Conservation (phyloP, 78 protist species). For the Speleostelium caveatum region DNA sequence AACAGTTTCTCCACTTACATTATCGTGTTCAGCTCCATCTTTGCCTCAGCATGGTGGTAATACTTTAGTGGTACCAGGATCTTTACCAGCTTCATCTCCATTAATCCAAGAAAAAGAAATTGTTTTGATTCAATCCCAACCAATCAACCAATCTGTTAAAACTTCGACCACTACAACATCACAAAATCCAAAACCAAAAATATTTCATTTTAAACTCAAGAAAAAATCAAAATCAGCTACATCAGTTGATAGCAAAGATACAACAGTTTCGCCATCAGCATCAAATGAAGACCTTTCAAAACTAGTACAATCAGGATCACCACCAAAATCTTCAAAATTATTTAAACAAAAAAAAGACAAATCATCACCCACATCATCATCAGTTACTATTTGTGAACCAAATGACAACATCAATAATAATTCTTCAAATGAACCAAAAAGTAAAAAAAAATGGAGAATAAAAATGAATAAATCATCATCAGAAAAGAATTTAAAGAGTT, state of each 20-base stretch:
- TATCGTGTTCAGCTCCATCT: conserved; percentile 72
- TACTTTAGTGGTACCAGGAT: background rate
- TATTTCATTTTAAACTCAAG: background rate
- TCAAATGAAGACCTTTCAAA: background rate
- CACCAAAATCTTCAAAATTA: background rate
- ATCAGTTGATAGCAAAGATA: background rate
- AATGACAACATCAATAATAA: no score
- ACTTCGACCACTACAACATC: background rate
- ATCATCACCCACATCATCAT: no score
- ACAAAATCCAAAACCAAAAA: background rate
- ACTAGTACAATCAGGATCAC: background rate
- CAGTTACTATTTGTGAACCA: no score
- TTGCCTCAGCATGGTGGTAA: conserved; percentile 37
- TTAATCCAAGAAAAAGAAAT: background rate
- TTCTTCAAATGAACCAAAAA: no score
- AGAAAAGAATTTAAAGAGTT: background rate
- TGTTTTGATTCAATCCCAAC: background rate
- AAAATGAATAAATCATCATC: background rate
- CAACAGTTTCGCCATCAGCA: background rate
- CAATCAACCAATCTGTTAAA: background rate
- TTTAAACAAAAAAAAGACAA: no score
- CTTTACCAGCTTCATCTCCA: background rate
- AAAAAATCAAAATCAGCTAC: background rate
- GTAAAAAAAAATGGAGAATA: no score
- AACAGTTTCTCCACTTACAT: conserved; percentile 48